Conservation (phyloP, 371 early-diverging fungal species). For the Mortierella sp. region DNA sequence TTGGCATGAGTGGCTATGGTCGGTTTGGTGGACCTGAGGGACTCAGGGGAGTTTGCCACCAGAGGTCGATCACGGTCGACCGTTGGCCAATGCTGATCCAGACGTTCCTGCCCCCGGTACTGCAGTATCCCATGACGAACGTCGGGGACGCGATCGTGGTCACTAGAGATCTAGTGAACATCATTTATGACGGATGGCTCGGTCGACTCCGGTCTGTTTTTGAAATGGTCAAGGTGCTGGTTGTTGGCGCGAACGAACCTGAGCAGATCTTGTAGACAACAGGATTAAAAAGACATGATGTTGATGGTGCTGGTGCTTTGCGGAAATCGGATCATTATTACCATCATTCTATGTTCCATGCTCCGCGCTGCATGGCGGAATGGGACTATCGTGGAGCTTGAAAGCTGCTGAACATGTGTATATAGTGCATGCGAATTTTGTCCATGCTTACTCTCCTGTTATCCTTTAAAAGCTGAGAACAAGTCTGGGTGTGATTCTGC, state of each 20-base stretch:
- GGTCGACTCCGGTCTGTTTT: conserved; percentile 28
- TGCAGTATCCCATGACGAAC: conserved; percentile 71
- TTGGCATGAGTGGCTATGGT: conserved; percentile 84
- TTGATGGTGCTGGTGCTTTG: too few species aligned
- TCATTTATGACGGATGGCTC: conserved; percentile 46
- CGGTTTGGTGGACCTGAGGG: conserved; percentile 85
- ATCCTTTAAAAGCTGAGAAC: too few species aligned
- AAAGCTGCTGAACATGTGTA: too few species aligned
- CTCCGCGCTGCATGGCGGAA: too few species aligned
- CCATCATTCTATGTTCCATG: too few species aligned
- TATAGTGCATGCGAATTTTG: too few species aligned
- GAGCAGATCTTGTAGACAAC: conserved; percentile 14
- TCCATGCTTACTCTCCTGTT: too few species aligned
- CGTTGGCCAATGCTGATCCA: conserved; percentile 73
- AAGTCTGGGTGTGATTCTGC: too few species aligned
- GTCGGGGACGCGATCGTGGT: conserved; percentile 54
- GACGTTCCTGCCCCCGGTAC: conserved; percentile 77
- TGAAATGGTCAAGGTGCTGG: conserved; percentile 44
- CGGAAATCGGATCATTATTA: too few species aligned
- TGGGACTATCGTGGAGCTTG: too few species aligned
- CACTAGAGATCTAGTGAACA: conserved; percentile 42
- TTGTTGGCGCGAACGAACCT: conserved; percentile 37
- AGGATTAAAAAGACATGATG: too few species aligned
- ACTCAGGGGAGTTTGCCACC: conserved; percentile 76
- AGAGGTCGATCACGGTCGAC: conserved; percentile 80